Evolutionary conservation across 177 flowering plant genomes (phyloP).

Genomic region (Tripterygium wilfordii): DNA sequence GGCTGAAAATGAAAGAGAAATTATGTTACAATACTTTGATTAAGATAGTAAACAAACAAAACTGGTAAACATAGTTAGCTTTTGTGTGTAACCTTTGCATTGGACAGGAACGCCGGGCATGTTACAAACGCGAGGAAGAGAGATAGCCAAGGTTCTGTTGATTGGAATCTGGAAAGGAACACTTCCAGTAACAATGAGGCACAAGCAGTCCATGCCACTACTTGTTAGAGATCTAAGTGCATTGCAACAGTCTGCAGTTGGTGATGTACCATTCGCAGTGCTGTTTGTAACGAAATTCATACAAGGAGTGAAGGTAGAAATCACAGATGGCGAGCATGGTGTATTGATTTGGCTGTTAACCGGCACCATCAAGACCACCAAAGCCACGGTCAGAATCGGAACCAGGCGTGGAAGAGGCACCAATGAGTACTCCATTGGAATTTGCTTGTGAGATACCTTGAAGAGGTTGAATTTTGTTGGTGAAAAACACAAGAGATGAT

Average conservation of each 20-base stretch:
- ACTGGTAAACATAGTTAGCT: background rate
- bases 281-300: conserved; percentile 51
- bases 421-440: conserved; percentile 13
- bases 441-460: too few relatives aligned
- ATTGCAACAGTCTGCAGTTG: conserved; percentile 54
- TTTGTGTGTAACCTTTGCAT: conserved; percentile 51
- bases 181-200: conserved; percentile 60
- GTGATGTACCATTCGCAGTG: conserved; percentile 31
- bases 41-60: background rate
- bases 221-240: conserved; percentile 35
- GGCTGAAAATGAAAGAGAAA: conserved; percentile 32
- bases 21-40: background rate
- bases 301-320: conserved; percentile 61
- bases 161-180: conserved; percentile 59
- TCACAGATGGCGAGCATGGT: conserved; percentile 29
- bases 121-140: conserved; percentile 74
- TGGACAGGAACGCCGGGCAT: conserved; percentile 48
- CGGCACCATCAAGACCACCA: conserved; percentile 4
- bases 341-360: conserved; percentile 1
- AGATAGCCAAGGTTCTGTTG: conserved; percentile 49
- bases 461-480: background rate
- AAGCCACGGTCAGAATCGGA: conserved; percentile 15
- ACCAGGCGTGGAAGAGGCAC: conserved; percentile 4
- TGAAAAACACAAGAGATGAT: background rate
- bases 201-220: conserved; percentile 46